Conservation (phyloP, 441 rosid genomes). For the Populus hybrid region DNA sequence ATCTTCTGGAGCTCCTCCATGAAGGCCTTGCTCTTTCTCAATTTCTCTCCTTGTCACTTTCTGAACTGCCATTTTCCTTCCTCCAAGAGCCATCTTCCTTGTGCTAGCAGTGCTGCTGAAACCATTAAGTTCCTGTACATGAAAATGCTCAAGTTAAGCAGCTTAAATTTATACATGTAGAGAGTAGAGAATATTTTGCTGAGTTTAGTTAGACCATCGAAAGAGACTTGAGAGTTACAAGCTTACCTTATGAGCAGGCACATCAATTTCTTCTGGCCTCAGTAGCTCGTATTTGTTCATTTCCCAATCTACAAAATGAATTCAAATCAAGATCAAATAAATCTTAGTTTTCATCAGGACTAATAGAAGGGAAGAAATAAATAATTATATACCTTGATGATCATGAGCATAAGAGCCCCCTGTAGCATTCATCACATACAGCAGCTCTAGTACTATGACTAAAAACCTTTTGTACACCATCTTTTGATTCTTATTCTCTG, state of each 20-base stretch:
- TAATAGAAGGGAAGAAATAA: background rate
- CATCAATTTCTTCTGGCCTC: slow-evolving; percentile 9
- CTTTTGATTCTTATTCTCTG: slow-evolving; percentile 8
- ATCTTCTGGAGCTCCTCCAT: slow-evolving; percentile 12
- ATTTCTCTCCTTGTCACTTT: slow-evolving; percentile 4
- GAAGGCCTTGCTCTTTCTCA: background rate
- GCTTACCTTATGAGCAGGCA: slow-evolving; percentile 22
- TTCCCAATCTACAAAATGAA: slow-evolving; percentile 16
- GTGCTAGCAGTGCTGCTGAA: slow-evolving; percentile 4
- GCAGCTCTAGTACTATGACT: slow-evolving; percentile 20
- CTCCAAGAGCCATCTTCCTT: slow-evolving; percentile 21
- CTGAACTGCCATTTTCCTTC: slow-evolving; percentile 34
- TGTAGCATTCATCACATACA: slow-evolving; percentile 27
- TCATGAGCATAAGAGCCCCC: slow-evolving; percentile 21
- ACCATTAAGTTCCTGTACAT: slow-evolving; percentile 28
- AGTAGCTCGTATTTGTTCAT: background rate
- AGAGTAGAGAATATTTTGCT: background rate
- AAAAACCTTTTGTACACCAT: slow-evolving; percentile 32
- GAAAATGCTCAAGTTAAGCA: background rate
- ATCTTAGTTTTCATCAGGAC: background rate
- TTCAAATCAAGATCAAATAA: background rate
- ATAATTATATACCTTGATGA: slow-evolving; percentile 27
- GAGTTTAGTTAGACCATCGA: background rate
- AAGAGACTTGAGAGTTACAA: background rate
- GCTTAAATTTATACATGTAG: background rate